These are phyloP conservation scores for Bimuria novae-zelandiae DNA, from an alignment of 2,329 filamentous ascomycete genomes.

Conservation along the genomic window DNA sequence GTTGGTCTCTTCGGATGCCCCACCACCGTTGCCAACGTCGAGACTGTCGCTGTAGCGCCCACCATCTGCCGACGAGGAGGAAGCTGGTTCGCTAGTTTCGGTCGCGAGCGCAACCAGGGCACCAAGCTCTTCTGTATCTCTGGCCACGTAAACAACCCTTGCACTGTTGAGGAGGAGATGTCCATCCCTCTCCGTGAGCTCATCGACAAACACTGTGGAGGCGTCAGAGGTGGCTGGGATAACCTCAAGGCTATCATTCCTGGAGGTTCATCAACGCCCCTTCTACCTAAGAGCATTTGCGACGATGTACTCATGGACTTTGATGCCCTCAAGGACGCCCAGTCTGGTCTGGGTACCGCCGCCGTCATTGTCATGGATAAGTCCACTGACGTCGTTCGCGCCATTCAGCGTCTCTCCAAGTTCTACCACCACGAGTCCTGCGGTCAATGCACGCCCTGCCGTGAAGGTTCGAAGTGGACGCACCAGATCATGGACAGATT, in stretches of 20 bases:
- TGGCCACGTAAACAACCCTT: conserved; percentile 97
- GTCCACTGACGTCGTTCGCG: conserved; percentile 91
- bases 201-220: conserved; percentile 97
- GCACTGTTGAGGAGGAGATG: conserved; percentile 99
- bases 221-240: conserved; percentile 96
- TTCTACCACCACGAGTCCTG: conserved; percentile 99
- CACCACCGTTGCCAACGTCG: conserved; percentile 96
- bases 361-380: conserved; percentile 99
- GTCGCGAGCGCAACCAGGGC: conserved; percentile 92
- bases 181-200: conserved; percentile 93
- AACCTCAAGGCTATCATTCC: conserved; percentile 95
- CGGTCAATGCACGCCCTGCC: conserved; percentile 98
- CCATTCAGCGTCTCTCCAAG: conserved; percentile 88
- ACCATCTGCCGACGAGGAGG: conserved; percentile 94
- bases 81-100: conserved; percentile 91
- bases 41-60: conserved; percentile 92
- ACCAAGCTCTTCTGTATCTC: conserved; percentile 99
- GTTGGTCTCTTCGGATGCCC: conserved; percentile 98
- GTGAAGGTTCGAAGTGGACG: conserved; percentile 98
- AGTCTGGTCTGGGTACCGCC: conserved; percentile 94
- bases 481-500: conserved; percentile 99
- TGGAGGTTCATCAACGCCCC: conserved; percentile 93
- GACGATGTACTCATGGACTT: conserved; percentile 99
- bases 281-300: conserved; percentile 86
- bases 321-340: conserved; percentile 95